Percentiles rank a stretch among this genome's conserved stretches.
These are phyloP conservation scores for Tephrocybe rancida DNA, from an alignment of 768 basidiomycete genomes.

Conservation along the genomic window DNA sequence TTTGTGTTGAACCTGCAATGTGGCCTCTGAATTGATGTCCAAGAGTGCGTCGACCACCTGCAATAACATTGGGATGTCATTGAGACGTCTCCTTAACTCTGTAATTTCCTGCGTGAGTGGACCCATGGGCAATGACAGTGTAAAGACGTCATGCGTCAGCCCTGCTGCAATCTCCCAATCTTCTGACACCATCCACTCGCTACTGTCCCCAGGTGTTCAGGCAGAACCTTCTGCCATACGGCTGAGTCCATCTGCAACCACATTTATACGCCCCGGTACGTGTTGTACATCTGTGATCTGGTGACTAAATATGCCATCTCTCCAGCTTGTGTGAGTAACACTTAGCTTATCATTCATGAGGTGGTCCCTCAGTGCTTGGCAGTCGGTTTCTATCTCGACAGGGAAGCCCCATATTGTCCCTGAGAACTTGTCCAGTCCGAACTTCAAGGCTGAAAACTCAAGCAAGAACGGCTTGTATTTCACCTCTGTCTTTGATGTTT, in stretches of 20 bases:
- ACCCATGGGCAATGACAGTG: neutral
- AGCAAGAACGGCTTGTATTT: conserved; percentile 27
- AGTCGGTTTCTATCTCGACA: neutral
- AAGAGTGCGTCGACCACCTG: conserved; percentile 3
- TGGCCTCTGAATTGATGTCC: conserved; percentile 18
- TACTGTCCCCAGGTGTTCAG: conserved; percentile 23
- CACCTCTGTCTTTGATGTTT: conserved; percentile 25
- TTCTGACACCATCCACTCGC: conserved; percentile 28
- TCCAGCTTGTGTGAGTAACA: conserved; percentile 15
- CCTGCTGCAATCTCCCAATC: conserved; percentile 28
- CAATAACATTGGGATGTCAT: neutral
- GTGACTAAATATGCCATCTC: conserved; percentile 31
- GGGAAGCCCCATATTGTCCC: neutral
- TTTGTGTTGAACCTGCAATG: conserved; percentile 8
- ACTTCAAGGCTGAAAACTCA: neutral
- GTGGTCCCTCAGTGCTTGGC: conserved; percentile 18
- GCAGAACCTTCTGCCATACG: conserved; percentile 17
- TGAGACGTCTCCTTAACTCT: conserved; percentile 17
- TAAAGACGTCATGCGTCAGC: conserved; percentile 21
- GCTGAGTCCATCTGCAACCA: conserved; percentile 33
- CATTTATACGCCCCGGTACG: conserved; percentile 21
- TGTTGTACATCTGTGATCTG: conserved; percentile 27
- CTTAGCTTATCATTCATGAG: conserved; percentile 28
- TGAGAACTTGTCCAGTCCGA: neutral
- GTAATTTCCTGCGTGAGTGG: neutral